Conservation (phyloP, 2,329 filamentous ascomycete species). For the Cercospora sojina region DNA sequence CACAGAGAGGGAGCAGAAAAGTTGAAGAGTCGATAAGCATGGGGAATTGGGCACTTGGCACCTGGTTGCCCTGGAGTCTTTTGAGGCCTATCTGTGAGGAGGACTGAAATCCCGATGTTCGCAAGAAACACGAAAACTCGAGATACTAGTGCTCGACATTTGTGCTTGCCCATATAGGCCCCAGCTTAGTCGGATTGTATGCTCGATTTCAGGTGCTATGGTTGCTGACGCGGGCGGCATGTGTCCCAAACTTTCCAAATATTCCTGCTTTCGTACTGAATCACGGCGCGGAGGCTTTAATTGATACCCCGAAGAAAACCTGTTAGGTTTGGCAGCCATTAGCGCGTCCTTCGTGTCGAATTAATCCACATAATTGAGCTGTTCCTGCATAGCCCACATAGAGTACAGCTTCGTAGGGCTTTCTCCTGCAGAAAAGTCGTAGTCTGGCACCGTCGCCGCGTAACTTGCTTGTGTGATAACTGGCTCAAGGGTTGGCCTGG, state of each 20-base stretch:
- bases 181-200: neutral
- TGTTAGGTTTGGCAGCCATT: neutral
- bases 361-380: slow-evolving; percentile 19
- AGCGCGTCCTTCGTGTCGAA: neutral
- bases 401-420: slow-evolving; percentile 40
- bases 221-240: neutral
- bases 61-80: neutral
- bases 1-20: neutral
- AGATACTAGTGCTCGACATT: neutral
- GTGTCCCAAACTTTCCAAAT: neutral
- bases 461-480: slow-evolving; percentile 7
- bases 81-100: neutral
- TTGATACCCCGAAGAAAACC: neutral
- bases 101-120: neutral
- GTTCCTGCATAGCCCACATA: slow-evolving; percentile 36
- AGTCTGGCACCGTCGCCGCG: slow-evolving; percentile 7
- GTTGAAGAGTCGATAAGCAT: neutral
- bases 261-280: neutral
- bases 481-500: neutral
- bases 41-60: neutral
- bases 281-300: neutral
- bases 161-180: neutral
- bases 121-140: neutral
- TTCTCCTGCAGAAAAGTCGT: slow-evolving; percentile 29
- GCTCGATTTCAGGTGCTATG: neutral